These are phyloP conservation scores for Naganishia sp. DNA, from an alignment of 1,284 basidiomycete species.

Conservation along the genomic window DNA sequence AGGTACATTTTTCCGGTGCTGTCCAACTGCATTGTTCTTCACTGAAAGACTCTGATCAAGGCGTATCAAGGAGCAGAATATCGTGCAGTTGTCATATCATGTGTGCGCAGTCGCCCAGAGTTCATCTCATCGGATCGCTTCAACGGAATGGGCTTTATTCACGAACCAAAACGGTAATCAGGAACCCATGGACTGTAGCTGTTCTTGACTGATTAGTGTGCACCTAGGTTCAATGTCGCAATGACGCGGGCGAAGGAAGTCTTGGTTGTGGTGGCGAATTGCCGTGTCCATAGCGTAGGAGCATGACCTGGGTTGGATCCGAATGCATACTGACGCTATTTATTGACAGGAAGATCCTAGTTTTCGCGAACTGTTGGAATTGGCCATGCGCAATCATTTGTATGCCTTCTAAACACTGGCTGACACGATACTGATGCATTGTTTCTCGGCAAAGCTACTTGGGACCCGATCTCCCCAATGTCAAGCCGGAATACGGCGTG, in stretches of 20 bases:
- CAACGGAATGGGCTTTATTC: constrained; percentile 48
- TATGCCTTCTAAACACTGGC: constrained; percentile 1
- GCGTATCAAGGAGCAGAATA: constrained; percentile 44
- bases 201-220: neutral
- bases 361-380: constrained; percentile 46
- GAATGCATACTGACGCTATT: neutral
- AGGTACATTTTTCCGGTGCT: constrained; percentile 35
- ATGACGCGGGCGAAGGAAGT: constrained; percentile 54
- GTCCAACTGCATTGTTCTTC: too few relatives aligned
- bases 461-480: constrained; percentile 6
- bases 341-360: constrained; percentile 41
- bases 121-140: constrained; percentile 46
- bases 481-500: constrained; percentile 1
- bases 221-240: constrained; percentile 53
- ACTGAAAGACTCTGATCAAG: constrained; percentile 1
- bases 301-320: neutral
- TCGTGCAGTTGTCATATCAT: constrained; percentile 49
- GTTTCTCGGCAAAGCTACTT: constrained; percentile 23
- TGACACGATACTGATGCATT: neutral
- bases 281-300: constrained; percentile 39
- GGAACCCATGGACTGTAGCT: neutral
- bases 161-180: constrained; percentile 48
- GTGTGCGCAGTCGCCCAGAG: constrained; percentile 45
- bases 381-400: constrained; percentile 41
- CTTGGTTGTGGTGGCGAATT: constrained; percentile 52